phyloP scores from a whole-genome alignment of 1,284 basidiomycete species.

The Pseudozyma sp. region DNA sequence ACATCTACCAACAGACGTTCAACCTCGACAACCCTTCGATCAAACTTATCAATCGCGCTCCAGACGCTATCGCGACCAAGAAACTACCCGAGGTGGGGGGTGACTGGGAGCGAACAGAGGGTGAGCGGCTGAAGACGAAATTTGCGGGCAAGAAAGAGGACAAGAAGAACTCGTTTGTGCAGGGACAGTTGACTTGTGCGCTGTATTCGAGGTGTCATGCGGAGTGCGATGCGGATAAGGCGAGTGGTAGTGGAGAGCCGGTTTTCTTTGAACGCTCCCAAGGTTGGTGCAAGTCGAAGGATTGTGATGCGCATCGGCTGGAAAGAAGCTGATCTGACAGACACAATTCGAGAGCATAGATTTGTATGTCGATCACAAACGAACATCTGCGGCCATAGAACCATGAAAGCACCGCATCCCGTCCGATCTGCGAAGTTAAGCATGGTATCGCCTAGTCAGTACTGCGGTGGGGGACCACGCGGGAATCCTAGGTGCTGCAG shows the following conservation, averaged over 20 bases:
- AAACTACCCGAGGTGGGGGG: background rate
- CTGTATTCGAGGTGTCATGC: conserved; percentile 20
- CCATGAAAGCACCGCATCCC: conserved; percentile 83
- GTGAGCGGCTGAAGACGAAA: background rate
- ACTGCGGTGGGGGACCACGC: conserved; percentile 85
- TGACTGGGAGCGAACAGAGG: background rate
- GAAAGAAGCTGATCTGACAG: background rate
- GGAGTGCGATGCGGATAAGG: conserved; percentile 18
- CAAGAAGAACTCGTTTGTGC: conserved; percentile 34
- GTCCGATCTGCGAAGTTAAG: conserved; percentile 84
- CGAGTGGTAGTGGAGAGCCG: conserved; percentile 7
- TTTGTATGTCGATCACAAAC: too few relatives aligned
- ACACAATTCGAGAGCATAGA: too few relatives aligned
- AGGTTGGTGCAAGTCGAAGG: conserved; percentile 23
- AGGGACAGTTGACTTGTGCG: conserved; percentile 27
- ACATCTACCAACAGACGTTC: conserved; percentile 35
- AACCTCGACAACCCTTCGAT: conserved; percentile 13
- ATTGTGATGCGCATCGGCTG: background rate
- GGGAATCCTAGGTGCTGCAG: conserved; percentile 84
- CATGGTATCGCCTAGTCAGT: conserved; percentile 82
- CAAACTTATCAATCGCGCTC: conserved; percentile 11
- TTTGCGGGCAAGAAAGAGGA: conserved; percentile 19
- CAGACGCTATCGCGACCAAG: too few relatives aligned
- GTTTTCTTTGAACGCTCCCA: conserved; percentile 20
- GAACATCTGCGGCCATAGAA: conserved; percentile 1